Evolutionary conservation across 306 rosid species (phyloP), one percentile per base, ranked within the genome.

Genomic region (Alnus rubra): DNA sequence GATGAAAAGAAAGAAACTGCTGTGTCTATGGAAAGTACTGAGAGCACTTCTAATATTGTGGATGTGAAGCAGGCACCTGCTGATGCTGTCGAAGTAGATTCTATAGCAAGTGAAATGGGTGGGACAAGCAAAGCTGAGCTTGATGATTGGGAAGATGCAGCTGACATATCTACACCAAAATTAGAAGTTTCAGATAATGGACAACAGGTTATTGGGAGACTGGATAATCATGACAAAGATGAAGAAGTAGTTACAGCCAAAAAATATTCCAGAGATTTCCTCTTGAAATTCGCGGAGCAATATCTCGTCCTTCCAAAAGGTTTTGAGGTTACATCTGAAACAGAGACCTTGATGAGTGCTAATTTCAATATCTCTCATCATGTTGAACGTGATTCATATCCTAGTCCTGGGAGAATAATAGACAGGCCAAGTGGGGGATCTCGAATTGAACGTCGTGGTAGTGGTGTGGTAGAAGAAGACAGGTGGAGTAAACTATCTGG

Each of bases 141-240:
- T 11, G 97, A 93, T 67, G 94, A 93, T 78, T 96, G 99, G 99
- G 99, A 96, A 91, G 98, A 93, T 81, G 98, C 93, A 23, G 96
- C 96, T 67, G 97, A 96, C 79, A 79, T 91, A 75, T 89, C 97
- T 42, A 81, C 91, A 15, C 90, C 97, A 16, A 88, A 93, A 78
- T 74, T 93, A 77, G 92, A 90, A 78, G 82, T 83, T 78, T 58
- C 78, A 30, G 87, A 82, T 74, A 74, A 76, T 81, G 82, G 83
- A 58, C 86, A 75, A 23, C 83, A 54, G 77, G 80, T 47, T 49
- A 63, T 15, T 73, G 79, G 76, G 63, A 44, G 55, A 19, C 50
- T 58, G n/a, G 48, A 39, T 35, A 62, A 64, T 44, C 72, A 58
- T 56, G 83, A 76, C 58, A 71, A 71, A 47, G 92, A 89, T 82